Conservation (phyloP, 257 asterid genomes). For the Vinca minor region DNA sequence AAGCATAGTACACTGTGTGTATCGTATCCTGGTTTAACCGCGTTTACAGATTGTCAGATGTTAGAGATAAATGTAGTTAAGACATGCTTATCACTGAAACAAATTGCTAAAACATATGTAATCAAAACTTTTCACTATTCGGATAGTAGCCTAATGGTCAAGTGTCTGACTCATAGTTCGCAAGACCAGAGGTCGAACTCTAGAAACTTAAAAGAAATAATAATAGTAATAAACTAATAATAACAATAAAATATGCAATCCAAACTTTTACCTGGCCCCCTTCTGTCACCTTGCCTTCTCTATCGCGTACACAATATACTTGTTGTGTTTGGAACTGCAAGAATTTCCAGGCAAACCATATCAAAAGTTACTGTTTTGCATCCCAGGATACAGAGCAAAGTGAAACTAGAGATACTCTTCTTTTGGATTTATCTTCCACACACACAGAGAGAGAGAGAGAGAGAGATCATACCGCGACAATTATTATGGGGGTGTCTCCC, state of each 20-base stretch:
- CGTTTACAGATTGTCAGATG: background rate
- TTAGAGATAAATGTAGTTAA: background rate
- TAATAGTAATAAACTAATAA: too few relatives aligned
- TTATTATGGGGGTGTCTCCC: conserved; percentile 90
- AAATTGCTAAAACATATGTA: too few relatives aligned
- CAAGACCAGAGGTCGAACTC: too few relatives aligned
- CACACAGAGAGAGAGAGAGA: background rate
- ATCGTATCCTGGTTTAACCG: conserved; percentile 62
- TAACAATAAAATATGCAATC: too few relatives aligned
- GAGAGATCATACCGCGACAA: conserved; percentile 53
- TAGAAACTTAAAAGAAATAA: too few relatives aligned
- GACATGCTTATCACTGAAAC: background rate
- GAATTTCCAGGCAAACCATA: conserved; percentile 13
- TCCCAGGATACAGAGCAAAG: background rate
- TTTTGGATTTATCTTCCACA: background rate
- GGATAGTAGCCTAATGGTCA: too few relatives aligned
- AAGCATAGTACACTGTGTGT: conserved; percentile 78
- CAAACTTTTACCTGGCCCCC: conserved; percentile 73
- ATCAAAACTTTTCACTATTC: too few relatives aligned
- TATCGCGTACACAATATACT: conserved; percentile 79
- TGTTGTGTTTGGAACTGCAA: conserved; percentile 94
- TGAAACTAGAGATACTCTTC: background rate
- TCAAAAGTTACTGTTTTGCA: conserved; percentile 6
- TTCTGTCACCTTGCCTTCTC: conserved; percentile 65
- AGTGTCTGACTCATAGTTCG: too few relatives aligned